These are phyloP conservation scores for Parathielavia appendiculata DNA, from an alignment of 495 filamentous ascomycete species.

Conservation along the genomic window DNA sequence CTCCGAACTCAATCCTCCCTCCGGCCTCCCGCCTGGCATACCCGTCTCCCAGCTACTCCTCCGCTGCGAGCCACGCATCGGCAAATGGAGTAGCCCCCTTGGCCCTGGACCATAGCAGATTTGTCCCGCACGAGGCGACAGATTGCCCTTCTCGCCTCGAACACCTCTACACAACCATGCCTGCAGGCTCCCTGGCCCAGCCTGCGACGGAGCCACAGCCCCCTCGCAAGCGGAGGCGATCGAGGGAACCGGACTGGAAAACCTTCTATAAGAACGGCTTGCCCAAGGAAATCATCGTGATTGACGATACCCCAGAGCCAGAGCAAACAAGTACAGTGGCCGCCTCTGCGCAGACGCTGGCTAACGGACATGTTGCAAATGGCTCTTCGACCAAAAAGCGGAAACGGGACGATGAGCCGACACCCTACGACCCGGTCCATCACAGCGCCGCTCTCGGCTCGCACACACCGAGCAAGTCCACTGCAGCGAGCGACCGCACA, in stretches of 20 bases:
- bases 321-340: constrained; percentile 36
- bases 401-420: constrained; percentile 42
- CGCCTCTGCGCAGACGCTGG: constrained; percentile 27
- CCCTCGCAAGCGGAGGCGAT: constrained; percentile 50
- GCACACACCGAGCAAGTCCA: constrained; percentile 64
- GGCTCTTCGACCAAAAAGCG: constrained; percentile 41
- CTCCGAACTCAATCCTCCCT: constrained; percentile 46
- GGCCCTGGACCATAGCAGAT: constrained; percentile 30
- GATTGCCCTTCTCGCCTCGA: constrained; percentile 24
- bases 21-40: constrained; percentile 46
- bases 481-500: constrained; percentile 76
- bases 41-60: constrained; percentile 36
- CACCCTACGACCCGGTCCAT: constrained; percentile 45
- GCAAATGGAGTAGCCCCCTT: constrained; percentile 36
- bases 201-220: constrained; percentile 29
- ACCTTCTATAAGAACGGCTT: constrained; percentile 90
- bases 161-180: constrained; percentile 34
- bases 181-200: constrained; percentile 30
- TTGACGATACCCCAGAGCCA: constrained; percentile 80
- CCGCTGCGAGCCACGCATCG: constrained; percentile 31
- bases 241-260: constrained; percentile 74
- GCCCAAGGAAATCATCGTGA: constrained; percentile 91
- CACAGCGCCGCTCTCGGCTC: constrained; percentile 54
- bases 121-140: constrained; percentile 30
- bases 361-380: constrained; percentile 28